Conservation (phyloP, 331 rosid species). For the Quercus lobata region DNA sequence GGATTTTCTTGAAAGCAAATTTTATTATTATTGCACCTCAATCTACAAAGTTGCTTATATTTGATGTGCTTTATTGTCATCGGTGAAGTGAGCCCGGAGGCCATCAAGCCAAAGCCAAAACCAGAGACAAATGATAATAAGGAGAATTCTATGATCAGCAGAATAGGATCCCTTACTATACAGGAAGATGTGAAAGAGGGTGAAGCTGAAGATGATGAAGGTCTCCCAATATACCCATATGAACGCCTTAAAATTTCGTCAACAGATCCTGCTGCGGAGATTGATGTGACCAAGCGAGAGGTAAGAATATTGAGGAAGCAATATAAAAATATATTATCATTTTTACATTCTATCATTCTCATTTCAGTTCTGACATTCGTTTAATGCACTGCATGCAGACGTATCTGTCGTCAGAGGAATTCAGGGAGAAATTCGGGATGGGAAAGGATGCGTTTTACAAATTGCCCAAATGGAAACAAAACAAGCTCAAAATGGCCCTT, state of each 20-base stretch:
- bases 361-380: slow-evolving; percentile 27
- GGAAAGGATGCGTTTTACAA: slow-evolving; percentile 66
- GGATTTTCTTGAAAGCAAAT: background rate
- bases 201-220: slow-evolving; percentile 86
- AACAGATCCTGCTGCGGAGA: slow-evolving; percentile 60
- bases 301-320: slow-evolving; percentile 37
- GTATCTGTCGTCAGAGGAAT: slow-evolving; percentile 80
- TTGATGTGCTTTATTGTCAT: slow-evolving; percentile 17
- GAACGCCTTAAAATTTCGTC: slow-evolving; percentile 64
- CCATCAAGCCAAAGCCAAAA: slow-evolving; percentile 44
- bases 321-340: background rate
- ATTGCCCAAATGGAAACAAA: slow-evolving; percentile 98
- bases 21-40: slow-evolving; percentile 3
- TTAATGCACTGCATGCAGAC: slow-evolving; percentile 48
- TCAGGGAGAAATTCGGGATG: slow-evolving; percentile 79
- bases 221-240: slow-evolving; percentile 66
- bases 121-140: background rate
- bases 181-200: slow-evolving; percentile 84
- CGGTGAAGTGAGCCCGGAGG: slow-evolving; percentile 46
- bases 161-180: slow-evolving; percentile 72
- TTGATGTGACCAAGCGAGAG: slow-evolving; percentile 93
- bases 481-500: slow-evolving; percentile 91
- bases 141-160: slow-evolving; percentile 50
- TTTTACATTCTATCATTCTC: background rate
- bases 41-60: background rate